Percentiles rank a stretch among this genome's conserved stretches.
phyloP scores from a whole-genome alignment of 2,329 filamentous ascomycete genomes.

The Trichophyton schoenleinii region DNA sequence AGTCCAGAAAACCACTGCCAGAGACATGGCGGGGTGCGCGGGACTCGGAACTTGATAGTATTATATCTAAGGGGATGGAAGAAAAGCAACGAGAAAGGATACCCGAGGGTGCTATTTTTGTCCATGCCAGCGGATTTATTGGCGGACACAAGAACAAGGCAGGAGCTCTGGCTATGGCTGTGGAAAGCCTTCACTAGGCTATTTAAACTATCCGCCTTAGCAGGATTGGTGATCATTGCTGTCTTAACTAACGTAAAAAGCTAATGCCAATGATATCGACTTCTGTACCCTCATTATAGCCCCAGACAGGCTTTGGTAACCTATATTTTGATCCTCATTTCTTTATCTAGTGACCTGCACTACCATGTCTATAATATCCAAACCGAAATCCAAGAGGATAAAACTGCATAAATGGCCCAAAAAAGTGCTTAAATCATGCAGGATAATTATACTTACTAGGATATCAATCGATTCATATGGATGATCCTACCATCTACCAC shows the following conservation, averaged over 20 bases:
- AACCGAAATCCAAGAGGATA: no score
- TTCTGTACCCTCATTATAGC: no score
- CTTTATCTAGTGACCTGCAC: no score
- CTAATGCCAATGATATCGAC: no score
- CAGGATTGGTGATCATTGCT: not conserved
- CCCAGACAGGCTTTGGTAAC: no score
- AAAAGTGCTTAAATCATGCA: no score
- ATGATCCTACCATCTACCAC: conserved; percentile 63
- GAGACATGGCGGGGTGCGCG: conserved; percentile 85
- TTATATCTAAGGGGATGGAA: conserved; percentile 30
- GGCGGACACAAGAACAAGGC: conserved; percentile 88
- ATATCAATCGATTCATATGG: conserved; percentile 7
- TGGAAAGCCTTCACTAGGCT: conserved; percentile 23
- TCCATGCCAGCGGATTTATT: conserved; percentile 91
- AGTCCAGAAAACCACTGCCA: conserved; percentile 81
- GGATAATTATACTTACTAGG: not conserved
- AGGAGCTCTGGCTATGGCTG: conserved; percentile 73
- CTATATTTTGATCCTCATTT: no score
- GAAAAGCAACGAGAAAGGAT: conserved; percentile 27
- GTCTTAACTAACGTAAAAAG: no score
- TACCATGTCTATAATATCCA: not conserved
- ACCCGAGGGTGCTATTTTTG: conserved; percentile 60
- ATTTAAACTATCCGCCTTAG: not conserved
- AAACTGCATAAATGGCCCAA: no score
- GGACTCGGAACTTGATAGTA: conserved; percentile 66